phyloP scores from a whole-genome alignment of 768 basidiomycete genomes.

The Serendipita vermifera region DNA sequence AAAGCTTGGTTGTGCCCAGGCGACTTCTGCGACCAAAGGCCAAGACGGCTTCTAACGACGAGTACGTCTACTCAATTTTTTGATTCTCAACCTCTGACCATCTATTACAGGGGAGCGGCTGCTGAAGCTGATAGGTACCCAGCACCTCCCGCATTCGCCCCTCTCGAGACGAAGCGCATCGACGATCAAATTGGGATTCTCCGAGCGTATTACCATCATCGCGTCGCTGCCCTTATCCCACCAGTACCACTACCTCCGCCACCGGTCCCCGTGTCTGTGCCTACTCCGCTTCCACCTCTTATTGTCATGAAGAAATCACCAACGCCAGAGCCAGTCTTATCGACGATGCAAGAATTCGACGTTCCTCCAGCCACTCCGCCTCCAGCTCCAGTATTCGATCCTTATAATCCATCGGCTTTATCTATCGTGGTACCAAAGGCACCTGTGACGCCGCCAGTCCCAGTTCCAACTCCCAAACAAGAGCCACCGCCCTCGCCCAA shows the following conservation, averaged over 20 bases:
- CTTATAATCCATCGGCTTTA: conserved; percentile 8
- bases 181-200: conserved; percentile 80
- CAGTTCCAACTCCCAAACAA: conserved; percentile 14
- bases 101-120: conserved; percentile 34
- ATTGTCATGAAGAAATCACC: background rate
- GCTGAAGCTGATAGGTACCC: conserved; percentile 36
- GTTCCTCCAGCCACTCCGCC: background rate
- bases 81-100: conserved; percentile 1
- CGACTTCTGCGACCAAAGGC: conserved; percentile 56
- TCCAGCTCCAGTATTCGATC: background rate
- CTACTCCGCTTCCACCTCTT: conserved; percentile 17
- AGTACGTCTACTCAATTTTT: conserved; percentile 31
- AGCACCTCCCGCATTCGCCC: conserved; percentile 68
- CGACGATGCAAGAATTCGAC: background rate
- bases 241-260: conserved; percentile 14
- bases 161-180: conserved; percentile 49
- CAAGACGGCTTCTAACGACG: conserved; percentile 28
- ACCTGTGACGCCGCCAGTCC: background rate
- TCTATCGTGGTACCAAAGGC: background rate
- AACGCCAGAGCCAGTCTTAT: background rate
- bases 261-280: conserved; percentile 10
- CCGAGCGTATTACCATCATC: conserved; percentile 50
- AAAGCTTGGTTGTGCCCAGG: conserved; percentile 66
- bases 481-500: conserved; percentile 17
- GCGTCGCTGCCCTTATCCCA: conserved; percentile 9